These are phyloP conservation scores for Galerina marginata DNA, from an alignment of 768 basidiomycete genomes.

Conservation along the genomic window DNA sequence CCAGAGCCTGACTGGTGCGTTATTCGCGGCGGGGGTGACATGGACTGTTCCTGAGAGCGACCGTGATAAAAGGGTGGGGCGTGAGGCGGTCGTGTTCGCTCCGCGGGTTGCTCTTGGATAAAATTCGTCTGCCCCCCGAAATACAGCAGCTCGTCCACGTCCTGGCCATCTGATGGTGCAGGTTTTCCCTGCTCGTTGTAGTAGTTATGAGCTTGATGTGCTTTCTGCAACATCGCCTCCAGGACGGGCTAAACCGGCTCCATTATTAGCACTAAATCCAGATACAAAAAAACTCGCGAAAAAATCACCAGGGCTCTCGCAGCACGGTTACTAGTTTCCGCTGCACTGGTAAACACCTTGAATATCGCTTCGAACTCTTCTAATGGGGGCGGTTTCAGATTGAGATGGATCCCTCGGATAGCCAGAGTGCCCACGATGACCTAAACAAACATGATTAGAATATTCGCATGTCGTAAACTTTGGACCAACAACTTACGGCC, in stretches of 20 bases:
- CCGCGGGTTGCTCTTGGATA: constrained; percentile 18
- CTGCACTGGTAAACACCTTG: constrained; percentile 47
- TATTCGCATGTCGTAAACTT: neutral
- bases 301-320: constrained; percentile 50
- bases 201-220: constrained; percentile 33
- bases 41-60: neutral
- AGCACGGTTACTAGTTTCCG: constrained; percentile 53
- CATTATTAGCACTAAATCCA: neutral
- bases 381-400: constrained; percentile 51
- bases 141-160: constrained; percentile 41
- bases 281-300: neutral
- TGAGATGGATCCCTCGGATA: constrained; percentile 46
- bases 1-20: constrained; percentile 6
- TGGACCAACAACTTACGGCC: constrained; percentile 41
- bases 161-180: constrained; percentile 11
- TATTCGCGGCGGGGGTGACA: constrained; percentile 7
- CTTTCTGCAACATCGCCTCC: constrained; percentile 49
- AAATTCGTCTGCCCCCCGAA: constrained; percentile 40
- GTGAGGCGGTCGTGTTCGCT: neutral
- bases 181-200: constrained; percentile 22
- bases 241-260: constrained; percentile 46
- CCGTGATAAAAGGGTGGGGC: neutral
- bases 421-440: constrained; percentile 62
- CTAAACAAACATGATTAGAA: constrained; percentile 28
- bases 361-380: constrained; percentile 53